phyloP scores from a whole-genome alignment of 257 asterid species.

The Nicotiana otophora region DNA sequence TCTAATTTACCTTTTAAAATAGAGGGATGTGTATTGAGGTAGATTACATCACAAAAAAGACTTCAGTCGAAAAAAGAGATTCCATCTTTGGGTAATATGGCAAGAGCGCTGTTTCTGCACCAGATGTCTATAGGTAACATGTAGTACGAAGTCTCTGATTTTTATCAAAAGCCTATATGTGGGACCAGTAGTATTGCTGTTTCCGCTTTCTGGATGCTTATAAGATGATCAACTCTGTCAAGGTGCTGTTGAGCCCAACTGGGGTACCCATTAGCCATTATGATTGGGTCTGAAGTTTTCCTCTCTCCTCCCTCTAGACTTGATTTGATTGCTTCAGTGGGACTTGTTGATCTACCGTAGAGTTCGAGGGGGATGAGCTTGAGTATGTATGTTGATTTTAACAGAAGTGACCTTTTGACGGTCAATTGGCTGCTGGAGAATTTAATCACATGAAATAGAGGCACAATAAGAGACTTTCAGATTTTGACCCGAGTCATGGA shows the following conservation, averaged over 20 bases:
- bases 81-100: not conserved
- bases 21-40: not conserved
- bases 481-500: not conserved
- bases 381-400: not conserved
- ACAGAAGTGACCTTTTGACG: not conserved
- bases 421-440: not conserved
- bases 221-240: not conserved
- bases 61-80: not conserved
- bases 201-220: not conserved
- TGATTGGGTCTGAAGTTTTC: not conserved
- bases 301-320: not conserved
- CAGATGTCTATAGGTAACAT: not conserved
- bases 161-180: not conserved
- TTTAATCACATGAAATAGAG: not conserved
- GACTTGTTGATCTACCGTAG: too few relatives aligned
- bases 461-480: not conserved
- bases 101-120: not conserved
- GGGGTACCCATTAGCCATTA: not conserved
- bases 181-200: slow-evolving; percentile 4
- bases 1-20: not conserved
- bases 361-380: not conserved
- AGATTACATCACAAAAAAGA: not conserved
- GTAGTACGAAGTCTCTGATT: not conserved
- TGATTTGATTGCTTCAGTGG: not conserved
- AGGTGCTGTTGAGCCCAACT: not conserved